phyloP scores from a whole-genome alignment of 495 filamentous ascomycete species.

The Xylona heveae region DNA sequence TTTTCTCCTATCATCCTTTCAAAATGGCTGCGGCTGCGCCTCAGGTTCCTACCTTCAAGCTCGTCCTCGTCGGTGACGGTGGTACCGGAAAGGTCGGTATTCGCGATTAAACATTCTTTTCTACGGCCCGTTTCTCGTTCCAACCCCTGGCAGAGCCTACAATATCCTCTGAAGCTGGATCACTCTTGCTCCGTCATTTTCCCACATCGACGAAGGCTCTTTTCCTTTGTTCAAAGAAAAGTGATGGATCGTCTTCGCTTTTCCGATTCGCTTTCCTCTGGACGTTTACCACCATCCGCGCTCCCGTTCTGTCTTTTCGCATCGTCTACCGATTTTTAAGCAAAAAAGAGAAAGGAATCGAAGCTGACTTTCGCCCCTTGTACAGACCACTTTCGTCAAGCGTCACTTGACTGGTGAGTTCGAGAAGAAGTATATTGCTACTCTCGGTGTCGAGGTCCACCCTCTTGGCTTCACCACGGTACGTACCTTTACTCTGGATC shows the following conservation, averaged over 20 bases:
- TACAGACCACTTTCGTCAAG: conserved; percentile 99
- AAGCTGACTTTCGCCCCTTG: conserved; percentile 9
- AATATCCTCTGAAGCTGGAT: conserved; percentile 1
- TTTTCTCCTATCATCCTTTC: too few relatives aligned
- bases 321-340: too few relatives aligned
- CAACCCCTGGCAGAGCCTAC: neutral
- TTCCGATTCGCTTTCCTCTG: too few relatives aligned
- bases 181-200: too few relatives aligned
- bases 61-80: conserved; percentile 98
- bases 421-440: conserved; percentile 99
- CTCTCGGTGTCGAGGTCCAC: conserved; percentile 98
- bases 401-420: conserved; percentile 99
- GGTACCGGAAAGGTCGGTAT: conserved; percentile 88
- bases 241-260: too few relatives aligned
- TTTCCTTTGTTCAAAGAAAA: too few relatives aligned
- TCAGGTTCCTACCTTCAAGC: conserved; percentile 73
- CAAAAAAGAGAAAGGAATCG: too few relatives aligned
- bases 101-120: neutral
- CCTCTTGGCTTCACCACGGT: conserved; percentile 84
- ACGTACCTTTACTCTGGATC: conserved; percentile 21
- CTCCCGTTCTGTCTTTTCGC: too few relatives aligned
- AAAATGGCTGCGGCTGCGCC: conserved; percentile 16
- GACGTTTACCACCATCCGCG: too few relatives aligned
- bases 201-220: too few relatives aligned
- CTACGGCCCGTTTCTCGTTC: neutral